Conservation (phyloP, 2,329 filamentous ascomycete species). For the Sarocladiaceae sp. region DNA sequence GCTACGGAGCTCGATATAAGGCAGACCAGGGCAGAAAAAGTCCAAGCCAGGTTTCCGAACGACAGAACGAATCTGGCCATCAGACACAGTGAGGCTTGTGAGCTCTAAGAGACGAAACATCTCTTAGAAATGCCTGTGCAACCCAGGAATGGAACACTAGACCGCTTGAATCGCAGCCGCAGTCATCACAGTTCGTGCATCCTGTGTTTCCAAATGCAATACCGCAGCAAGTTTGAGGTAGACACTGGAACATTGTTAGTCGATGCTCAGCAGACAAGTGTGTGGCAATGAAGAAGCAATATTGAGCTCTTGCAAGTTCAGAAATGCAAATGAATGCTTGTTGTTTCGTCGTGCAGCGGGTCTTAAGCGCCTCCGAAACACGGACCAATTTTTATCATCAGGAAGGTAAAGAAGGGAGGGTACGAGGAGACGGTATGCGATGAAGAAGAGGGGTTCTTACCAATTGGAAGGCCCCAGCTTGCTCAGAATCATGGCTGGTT, state of each 20-base stretch:
- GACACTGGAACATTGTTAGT: not conserved
- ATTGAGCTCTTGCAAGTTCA: conserved; percentile 19
- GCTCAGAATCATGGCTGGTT: not conserved
- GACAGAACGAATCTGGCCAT: too few species aligned
- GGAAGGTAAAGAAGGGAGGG: conserved; percentile 10
- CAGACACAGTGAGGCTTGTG: too few species aligned
- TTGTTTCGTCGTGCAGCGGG: conserved; percentile 75
- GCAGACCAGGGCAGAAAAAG: too few species aligned
- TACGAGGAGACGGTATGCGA: not conserved
- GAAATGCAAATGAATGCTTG: conserved; percentile 58
- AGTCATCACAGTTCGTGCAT: too few species aligned
- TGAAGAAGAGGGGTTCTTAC: conserved; percentile 16
- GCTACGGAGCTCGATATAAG: too few species aligned
- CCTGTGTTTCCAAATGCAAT: too few species aligned
- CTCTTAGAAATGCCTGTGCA: too few species aligned
- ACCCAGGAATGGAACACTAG: too few species aligned
- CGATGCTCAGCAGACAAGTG: not conserved
- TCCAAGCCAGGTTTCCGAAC: too few species aligned
- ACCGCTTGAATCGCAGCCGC: too few species aligned
- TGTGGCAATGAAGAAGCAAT: not conserved
- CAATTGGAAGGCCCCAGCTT: not conserved
- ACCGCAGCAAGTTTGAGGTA: too few species aligned
- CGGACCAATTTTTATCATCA: conserved; percentile 91
- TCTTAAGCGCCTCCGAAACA: conserved; percentile 95
- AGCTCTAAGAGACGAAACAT: too few species aligned